A percentile compares a stretch with the other conserved stretches of the same genome.
Conservation (phyloP, 108 stramenopile species). For the Parietichytrium sp. region DNA sequence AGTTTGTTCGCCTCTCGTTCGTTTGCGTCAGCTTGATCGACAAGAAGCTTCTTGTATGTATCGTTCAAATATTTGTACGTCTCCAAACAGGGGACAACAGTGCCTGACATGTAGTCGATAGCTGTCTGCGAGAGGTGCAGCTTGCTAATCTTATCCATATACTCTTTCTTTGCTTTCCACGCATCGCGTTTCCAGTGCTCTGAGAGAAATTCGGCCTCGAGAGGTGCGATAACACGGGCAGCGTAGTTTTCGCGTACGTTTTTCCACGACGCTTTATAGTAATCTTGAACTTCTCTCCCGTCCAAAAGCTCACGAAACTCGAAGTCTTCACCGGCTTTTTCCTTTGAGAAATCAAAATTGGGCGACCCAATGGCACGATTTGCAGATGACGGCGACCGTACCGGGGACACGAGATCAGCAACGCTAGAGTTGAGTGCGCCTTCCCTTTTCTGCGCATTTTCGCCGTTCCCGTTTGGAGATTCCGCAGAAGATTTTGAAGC, state of each 20-base stretch:
- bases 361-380: no score
- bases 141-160: neutral
- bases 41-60: neutral
- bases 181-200: slow-evolving; percentile 12
- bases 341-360: no score
- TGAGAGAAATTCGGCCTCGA: slow-evolving; percentile 2
- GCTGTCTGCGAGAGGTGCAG: neutral
- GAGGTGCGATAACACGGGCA: neutral
- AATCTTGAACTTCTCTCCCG: neutral
- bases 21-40: slow-evolving; percentile 20
- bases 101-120: neutral
- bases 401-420: no score
- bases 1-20: neutral
- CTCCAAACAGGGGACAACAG: neutral
- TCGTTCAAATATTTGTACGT: neutral
- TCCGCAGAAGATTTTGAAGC: no score
- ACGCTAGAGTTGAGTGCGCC: no score
- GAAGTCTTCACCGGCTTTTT: no score
- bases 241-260: neutral
- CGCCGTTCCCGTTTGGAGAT: no score
- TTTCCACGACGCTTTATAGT: neutral
- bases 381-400: no score
- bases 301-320: neutral
- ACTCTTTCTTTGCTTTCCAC: neutral
- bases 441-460: no score